These are phyloP conservation scores for Tetrapisispora iriomotensis DNA, from an alignment of 805 yeast species.

Conservation along the genomic window DNA sequence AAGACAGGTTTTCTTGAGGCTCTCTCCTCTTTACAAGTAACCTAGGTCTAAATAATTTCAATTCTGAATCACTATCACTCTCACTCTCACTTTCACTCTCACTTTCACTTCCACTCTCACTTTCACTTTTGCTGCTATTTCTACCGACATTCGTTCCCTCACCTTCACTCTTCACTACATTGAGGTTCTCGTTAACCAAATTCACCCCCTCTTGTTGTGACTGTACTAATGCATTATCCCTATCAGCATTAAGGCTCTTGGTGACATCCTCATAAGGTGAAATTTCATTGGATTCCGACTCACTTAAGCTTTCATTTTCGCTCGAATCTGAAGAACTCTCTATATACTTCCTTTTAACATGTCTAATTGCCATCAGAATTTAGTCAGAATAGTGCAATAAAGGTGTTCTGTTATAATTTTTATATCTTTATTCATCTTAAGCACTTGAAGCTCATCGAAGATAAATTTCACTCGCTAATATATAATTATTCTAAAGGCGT, in stretches of 20 bases:
- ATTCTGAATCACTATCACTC: conserved; percentile 13
- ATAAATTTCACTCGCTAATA: no score
- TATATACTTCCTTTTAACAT: conserved; percentile 10
- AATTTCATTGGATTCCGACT: no score
- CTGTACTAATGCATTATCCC: no score
- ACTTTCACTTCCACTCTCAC: conserved; percentile 2
- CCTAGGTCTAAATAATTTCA: conserved; percentile 22
- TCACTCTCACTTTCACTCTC: conserved; percentile 7
- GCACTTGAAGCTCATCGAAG: no score
- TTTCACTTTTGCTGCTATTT: background rate
- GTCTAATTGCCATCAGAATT: conserved; percentile 15
- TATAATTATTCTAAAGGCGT: no score
- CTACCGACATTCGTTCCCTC: background rate
- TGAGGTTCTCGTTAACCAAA: background rate
- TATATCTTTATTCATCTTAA: no score
- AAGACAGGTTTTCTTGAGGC: background rate
- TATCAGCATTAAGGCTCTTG: no score
- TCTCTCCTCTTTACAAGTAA: conserved; percentile 13
- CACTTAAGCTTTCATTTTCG: conserved; percentile 1
- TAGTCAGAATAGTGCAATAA: background rate
- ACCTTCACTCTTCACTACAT: background rate
- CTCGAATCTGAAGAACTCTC: conserved; percentile 2
- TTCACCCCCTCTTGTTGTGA: no score
- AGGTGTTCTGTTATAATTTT: no score
- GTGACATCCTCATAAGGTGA: no score